phyloP scores from a whole-genome alignment of 108 stramenopile species.

The Aurantiochytrium sp. region DNA sequence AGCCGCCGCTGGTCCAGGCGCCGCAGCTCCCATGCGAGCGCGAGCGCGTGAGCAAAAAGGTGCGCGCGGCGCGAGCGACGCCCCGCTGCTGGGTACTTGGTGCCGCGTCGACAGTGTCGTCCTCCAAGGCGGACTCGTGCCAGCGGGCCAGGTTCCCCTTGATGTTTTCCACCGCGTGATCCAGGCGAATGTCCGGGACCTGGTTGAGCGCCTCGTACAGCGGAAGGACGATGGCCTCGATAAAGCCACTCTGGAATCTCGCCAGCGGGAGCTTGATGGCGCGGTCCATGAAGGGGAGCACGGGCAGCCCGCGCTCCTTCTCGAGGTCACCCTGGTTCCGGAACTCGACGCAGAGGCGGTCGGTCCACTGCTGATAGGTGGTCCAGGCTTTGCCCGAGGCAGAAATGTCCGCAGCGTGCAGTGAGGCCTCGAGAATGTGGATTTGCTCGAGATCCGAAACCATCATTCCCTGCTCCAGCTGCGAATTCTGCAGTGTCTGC shows the following conservation, averaged over 20 bases:
- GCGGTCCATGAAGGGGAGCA: slow-evolving; percentile 37
- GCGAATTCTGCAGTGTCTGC: background rate
- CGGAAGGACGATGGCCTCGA: slow-evolving; percentile 34
- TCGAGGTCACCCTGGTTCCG: slow-evolving; percentile 41
- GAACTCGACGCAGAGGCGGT: slow-evolving; percentile 39
- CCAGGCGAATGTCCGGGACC: background rate
- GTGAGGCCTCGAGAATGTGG: background rate
- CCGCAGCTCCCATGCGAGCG: background rate
- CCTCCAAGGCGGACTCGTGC: background rate
- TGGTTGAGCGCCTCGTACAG: slow-evolving; percentile 19
- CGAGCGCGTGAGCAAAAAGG: background rate
- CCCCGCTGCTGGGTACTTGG: background rate
- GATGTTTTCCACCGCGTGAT: background rate
- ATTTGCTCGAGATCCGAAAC: background rate
- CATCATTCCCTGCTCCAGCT: background rate
- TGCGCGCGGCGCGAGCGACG: background rate
- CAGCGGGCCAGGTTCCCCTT: background rate
- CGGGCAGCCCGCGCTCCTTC: slow-evolving; percentile 29
- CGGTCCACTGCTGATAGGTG: slow-evolving; percentile 28
- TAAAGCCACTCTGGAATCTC: slow-evolving; percentile 32
- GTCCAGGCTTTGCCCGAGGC: slow-evolving; percentile 36
- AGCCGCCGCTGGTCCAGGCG: background rate
- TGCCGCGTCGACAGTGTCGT: background rate
- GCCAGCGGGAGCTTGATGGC: slow-evolving; percentile 16
- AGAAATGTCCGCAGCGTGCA: slow-evolving; percentile 46